These are phyloP conservation scores for Piper longum DNA, from an alignment of 164 flowering plant species.

Conservation along the genomic window DNA sequence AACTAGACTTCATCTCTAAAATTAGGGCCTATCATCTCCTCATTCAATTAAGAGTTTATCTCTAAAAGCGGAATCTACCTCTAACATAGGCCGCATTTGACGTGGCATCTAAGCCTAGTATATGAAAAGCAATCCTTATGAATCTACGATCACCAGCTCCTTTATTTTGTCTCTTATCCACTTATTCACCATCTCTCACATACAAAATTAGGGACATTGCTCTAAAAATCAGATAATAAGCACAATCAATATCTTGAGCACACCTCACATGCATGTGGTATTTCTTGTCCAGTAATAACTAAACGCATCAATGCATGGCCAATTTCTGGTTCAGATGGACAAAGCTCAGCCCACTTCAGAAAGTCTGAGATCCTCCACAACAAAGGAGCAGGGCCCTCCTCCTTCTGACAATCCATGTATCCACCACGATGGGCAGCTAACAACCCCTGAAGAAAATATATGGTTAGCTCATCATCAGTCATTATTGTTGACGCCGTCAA, in stretches of 20 bases:
- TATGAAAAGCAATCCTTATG: too few relatives aligned
- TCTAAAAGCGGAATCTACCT: too few relatives aligned
- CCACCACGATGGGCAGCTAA: slow-evolving; percentile 99
- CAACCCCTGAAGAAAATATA: slow-evolving; percentile 42
- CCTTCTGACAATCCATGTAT: slow-evolving; percentile 94
- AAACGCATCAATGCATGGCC: slow-evolving; percentile 99
- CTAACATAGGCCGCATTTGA: too few relatives aligned
- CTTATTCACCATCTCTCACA: too few relatives aligned
- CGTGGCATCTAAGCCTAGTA: too few relatives aligned
- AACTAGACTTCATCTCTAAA: too few relatives aligned
- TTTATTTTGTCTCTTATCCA: too few relatives aligned
- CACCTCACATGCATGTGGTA: slow-evolving; percentile 99
- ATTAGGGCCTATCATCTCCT: too few relatives aligned
- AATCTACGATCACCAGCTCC: too few relatives aligned
- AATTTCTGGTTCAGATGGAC: slow-evolving; percentile 91
- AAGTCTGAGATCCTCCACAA: slow-evolving; percentile 96
- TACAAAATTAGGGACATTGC: background rate
- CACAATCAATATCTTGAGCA: slow-evolving; percentile 55
- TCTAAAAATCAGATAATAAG: background rate
- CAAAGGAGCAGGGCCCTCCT: slow-evolving; percentile 98
- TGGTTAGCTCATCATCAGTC: too few relatives aligned
- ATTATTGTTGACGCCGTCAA: too few relatives aligned
- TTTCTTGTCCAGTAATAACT: slow-evolving; percentile 97
- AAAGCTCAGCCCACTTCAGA: slow-evolving; percentile 94
- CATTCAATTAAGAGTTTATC: too few relatives aligned